phyloP scores from a whole-genome alignment of 257 asterid species.

The Handroanthus guayacan region DNA sequence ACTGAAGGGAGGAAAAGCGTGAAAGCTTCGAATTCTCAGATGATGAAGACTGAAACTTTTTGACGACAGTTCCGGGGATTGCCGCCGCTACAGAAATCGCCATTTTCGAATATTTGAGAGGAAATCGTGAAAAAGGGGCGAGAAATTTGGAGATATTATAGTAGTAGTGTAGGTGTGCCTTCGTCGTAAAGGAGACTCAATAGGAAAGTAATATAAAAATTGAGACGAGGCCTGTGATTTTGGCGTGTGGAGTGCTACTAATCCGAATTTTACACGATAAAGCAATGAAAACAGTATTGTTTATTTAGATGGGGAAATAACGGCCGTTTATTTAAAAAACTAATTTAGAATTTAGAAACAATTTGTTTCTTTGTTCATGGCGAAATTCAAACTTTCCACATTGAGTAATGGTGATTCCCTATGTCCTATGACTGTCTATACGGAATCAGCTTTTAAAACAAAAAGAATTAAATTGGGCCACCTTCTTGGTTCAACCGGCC shows the following conservation, averaged over 20 bases:
- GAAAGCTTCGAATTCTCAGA: constrained; percentile 41
- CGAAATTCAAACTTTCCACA: no score
- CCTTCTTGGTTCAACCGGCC: no score
- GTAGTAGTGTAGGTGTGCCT: neutral
- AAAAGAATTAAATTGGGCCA: no score
- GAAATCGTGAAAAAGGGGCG: constrained; percentile 11
- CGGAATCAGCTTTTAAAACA: no score
- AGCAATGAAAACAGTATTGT: constrained; percentile 10
- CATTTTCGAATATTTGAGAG: constrained; percentile 39
- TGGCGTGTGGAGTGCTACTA: constrained; percentile 16
- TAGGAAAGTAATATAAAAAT: neutral
- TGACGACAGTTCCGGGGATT: constrained; percentile 30
- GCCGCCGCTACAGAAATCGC: constrained; percentile 54
- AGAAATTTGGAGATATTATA: constrained; percentile 14
- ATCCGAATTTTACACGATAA: constrained; percentile 4
- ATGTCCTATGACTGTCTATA: no score
- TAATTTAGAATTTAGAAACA: no score
- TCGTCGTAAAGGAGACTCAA: constrained; percentile 21
- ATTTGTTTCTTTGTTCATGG: no score
- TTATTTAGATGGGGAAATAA: neutral
- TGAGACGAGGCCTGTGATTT: constrained; percentile 2
- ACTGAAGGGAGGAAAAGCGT: constrained; percentile 55
- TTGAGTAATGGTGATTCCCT: no score
- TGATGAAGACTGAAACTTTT: constrained; percentile 33
- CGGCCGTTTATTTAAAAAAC: no score